Conservation (phyloP, 225 moss, liverwort and hornwort genomes). For the Antitrichia curtipendula region DNA sequence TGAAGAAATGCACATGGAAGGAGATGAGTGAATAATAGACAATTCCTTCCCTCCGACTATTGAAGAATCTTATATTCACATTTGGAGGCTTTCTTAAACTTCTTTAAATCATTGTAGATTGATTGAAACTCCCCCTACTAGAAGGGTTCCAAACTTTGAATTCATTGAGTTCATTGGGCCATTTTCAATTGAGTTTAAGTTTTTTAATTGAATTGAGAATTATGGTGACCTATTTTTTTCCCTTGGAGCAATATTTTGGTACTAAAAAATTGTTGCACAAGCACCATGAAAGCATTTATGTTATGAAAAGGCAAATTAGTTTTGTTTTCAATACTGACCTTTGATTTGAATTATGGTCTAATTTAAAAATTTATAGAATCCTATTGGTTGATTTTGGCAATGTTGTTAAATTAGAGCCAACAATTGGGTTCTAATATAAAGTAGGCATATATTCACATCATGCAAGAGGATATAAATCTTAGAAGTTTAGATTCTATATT, state of each 20-base stretch:
- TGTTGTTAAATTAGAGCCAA: background rate
- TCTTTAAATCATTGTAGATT: rapidly evolving
- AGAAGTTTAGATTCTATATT: background rate
- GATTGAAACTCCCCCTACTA: background rate
- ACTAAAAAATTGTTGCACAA: too few relatives aligned
- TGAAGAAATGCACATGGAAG: rapidly evolving
- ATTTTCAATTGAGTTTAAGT: background rate
- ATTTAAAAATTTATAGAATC: background rate
- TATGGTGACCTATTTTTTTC: background rate
- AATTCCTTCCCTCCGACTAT: rapidly evolving
- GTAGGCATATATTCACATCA: background rate
- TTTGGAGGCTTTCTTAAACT: rapidly evolving
- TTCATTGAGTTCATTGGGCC: background rate
- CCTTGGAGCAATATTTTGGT: background rate
- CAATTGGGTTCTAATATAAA: background rate
- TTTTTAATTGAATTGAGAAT: background rate
- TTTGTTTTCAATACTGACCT: background rate
- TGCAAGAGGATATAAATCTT: too few relatives aligned
- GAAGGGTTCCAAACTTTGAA: background rate
- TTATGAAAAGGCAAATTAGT: background rate
- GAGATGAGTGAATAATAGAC: background rate
- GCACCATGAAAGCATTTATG: background rate
- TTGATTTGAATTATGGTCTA: background rate
- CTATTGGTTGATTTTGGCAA: background rate
- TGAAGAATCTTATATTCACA: background rate